Conservation (phyloP, 352 stramenopile species). For the Pythium utonaiense region DNA sequence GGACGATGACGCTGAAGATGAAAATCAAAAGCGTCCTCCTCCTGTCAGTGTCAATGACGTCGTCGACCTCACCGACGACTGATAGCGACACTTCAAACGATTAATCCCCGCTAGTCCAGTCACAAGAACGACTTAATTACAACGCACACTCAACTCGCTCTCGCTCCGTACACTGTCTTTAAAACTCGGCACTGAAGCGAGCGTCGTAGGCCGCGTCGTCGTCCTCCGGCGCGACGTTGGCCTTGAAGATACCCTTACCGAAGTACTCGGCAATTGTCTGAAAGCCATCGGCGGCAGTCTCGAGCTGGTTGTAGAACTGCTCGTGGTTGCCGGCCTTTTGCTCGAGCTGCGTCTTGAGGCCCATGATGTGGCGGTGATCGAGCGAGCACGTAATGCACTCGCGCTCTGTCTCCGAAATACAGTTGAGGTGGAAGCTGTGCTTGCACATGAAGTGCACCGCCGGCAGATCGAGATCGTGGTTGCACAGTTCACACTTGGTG, state of each 20-base stretch:
- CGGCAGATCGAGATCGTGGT: conserved; percentile 87
- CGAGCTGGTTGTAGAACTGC: conserved; percentile 91
- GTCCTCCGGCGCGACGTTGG: conserved; percentile 57
- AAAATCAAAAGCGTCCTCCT: not conserved
- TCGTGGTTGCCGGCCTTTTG: conserved; percentile 89
- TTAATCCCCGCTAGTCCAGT: not conserved
- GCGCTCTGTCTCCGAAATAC: conserved; percentile 85
- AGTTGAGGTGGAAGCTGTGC: conserved; percentile 89
- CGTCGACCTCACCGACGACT: conserved; percentile 20
- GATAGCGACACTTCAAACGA: not conserved
- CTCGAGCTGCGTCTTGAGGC: conserved; percentile 83
- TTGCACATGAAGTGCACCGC: conserved; percentile 91
- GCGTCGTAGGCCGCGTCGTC: conserved; percentile 60
- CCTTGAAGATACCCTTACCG: conserved; percentile 91
- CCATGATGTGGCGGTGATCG: conserved; percentile 81
- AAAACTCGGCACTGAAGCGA: conserved; percentile 85
- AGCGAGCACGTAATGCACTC: conserved; percentile 88
- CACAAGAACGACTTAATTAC: conserved; percentile 7
- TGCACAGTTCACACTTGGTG: conserved; percentile 88
- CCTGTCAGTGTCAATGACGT: not conserved
- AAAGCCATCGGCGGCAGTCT: conserved; percentile 86
- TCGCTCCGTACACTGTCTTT: conserved; percentile 15
- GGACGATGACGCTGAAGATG: not conserved
- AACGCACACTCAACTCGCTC: conserved; percentile 2
- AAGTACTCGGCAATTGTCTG: conserved; percentile 91